Evolutionary conservation across 2,329 filamentous ascomycete genomes (phyloP).

Genomic region (Pyrenochaeta sp.): DNA sequence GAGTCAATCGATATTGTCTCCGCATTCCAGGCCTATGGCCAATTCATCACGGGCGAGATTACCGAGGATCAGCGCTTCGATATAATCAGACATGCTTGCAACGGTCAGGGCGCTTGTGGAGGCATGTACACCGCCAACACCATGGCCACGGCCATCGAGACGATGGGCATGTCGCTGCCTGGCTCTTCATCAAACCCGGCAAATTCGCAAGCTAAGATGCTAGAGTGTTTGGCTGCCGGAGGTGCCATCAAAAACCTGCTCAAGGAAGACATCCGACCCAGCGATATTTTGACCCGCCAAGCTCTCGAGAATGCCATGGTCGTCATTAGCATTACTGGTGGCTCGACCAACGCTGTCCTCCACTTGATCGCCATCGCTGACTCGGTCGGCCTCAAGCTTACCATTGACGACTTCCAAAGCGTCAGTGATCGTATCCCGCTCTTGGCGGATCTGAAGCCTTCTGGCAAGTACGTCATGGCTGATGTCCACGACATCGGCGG

Average conservation of each 20-base stretch:
- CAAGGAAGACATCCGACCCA: constrained; percentile 59
- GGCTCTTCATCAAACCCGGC: constrained; percentile 61
- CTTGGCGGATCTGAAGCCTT: constrained; percentile 60
- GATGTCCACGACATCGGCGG: constrained; percentile 66
- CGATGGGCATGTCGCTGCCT: constrained; percentile 60
- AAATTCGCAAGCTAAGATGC: constrained; percentile 58
- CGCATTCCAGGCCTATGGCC: constrained; percentile 96
- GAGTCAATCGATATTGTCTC: constrained; percentile 90
- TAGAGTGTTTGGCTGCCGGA: constrained; percentile 59
- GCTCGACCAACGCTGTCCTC: constrained; percentile 60
- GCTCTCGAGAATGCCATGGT: constrained; percentile 62
- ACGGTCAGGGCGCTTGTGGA: constrained; percentile 82
- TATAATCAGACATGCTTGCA: constrained; percentile 91
- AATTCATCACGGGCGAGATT: constrained; percentile 91
- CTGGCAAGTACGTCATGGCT: constrained; percentile 63
- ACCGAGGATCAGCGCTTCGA: constrained; percentile 91
- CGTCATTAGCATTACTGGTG: constrained; percentile 58
- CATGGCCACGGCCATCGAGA: constrained; percentile 60
- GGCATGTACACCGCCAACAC: constrained; percentile 72
- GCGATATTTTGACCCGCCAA: constrained; percentile 57
- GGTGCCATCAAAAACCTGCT: constrained; percentile 60
- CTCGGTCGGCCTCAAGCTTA: constrained; percentile 58
- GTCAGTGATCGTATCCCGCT: constrained; percentile 60
- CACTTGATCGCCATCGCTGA: constrained; percentile 61
- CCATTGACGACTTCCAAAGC: constrained; percentile 60